Conservation (phyloP, 306 rosid species). For the Cajanus cajan region DNA sequence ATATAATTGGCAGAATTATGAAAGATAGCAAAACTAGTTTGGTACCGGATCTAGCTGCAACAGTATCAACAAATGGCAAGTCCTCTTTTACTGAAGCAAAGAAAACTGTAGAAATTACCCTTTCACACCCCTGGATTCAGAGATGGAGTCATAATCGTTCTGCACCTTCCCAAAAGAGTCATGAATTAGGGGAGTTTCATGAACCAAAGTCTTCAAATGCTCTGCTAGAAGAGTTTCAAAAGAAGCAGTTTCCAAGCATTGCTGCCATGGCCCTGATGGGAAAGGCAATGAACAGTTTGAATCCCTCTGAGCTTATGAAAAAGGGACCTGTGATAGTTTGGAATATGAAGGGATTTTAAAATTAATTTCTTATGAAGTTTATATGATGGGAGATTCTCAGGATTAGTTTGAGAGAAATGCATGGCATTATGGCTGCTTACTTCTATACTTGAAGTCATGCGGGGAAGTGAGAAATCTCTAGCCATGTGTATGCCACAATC, state of each 20-base stretch:
- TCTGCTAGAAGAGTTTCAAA: slow-evolving; percentile 31
- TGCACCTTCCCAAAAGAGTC: slow-evolving; percentile 40
- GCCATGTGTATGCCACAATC: slow-evolving; percentile 12
- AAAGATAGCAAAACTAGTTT: slow-evolving; percentile 37
- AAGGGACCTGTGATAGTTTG: slow-evolving; percentile 66
- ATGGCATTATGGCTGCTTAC: slow-evolving; percentile 23
- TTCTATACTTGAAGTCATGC: background rate
- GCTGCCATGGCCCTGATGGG: slow-evolving; percentile 98
- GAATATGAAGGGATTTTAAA: slow-evolving; percentile 47
- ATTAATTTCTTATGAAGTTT: slow-evolving; percentile 6
- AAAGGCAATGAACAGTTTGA: slow-evolving; percentile 55
- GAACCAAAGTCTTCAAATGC: slow-evolving; percentile 41
- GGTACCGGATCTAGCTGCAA: slow-evolving; percentile 29
- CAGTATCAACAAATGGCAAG: slow-evolving; percentile 28
- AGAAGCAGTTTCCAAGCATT: slow-evolving; percentile 78
- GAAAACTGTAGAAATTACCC: slow-evolving; percentile 46
- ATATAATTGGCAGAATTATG: slow-evolving; percentile 32
- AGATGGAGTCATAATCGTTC: slow-evolving; percentile 55
- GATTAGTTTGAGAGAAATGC: slow-evolving; percentile 21
- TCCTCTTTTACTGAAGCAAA: slow-evolving; percentile 34
- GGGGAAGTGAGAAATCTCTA: background rate
- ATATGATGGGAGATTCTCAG: slow-evolving; percentile 12
- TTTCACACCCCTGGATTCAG: slow-evolving; percentile 86
- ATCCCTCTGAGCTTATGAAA: slow-evolving; percentile 47
- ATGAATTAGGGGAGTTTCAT: slow-evolving; percentile 32